These are phyloP conservation scores for Pachysolen tannophilus DNA, from an alignment of 805 yeast genomes.

Conservation along the genomic window DNA sequence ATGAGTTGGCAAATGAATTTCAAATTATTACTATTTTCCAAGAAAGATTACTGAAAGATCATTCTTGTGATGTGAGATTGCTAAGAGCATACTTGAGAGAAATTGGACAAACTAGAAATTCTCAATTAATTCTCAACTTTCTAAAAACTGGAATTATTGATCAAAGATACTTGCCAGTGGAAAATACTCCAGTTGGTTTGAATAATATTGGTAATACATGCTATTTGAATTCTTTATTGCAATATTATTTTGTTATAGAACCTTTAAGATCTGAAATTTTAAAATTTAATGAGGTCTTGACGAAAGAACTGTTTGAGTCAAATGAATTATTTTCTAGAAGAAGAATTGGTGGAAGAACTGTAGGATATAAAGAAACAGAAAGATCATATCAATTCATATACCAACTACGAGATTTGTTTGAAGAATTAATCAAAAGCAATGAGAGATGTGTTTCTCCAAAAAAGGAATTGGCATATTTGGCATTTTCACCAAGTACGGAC, in stretches of 20 bases:
- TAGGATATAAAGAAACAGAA: constrained; percentile 68
- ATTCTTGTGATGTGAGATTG: constrained; percentile 40
- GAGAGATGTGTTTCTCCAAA: constrained; percentile 70
- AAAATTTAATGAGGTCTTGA: constrained; percentile 35
- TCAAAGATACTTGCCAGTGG: constrained; percentile 48
- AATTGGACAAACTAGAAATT: constrained; percentile 46
- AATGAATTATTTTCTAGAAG: constrained; percentile 33
- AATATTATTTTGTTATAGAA: constrained; percentile 78
- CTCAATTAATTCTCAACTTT: constrained; percentile 48
- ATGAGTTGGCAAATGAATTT: constrained; percentile 46
- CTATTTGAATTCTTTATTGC: constrained; percentile 82
- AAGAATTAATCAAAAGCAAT: constrained; percentile 56
- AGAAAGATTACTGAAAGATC: constrained; percentile 28
- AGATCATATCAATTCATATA: constrained; percentile 78
- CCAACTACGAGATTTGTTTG: constrained; percentile 62
- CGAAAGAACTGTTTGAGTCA: constrained; percentile 18
- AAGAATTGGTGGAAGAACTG: constrained; percentile 82
- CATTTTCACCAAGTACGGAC: constrained; percentile 66
- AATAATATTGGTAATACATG: constrained; percentile 96
- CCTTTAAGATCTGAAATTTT: constrained; percentile 69
- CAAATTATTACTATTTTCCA: constrained; percentile 47
- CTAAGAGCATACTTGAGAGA: constrained; percentile 50
- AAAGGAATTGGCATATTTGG: constrained; percentile 78
- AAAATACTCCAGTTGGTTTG: constrained; percentile 83
- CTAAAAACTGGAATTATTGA: constrained; percentile 58